These are phyloP conservation scores for Trametopsis cervina DNA, from an alignment of 768 basidiomycete species.

Conservation along the genomic window DNA sequence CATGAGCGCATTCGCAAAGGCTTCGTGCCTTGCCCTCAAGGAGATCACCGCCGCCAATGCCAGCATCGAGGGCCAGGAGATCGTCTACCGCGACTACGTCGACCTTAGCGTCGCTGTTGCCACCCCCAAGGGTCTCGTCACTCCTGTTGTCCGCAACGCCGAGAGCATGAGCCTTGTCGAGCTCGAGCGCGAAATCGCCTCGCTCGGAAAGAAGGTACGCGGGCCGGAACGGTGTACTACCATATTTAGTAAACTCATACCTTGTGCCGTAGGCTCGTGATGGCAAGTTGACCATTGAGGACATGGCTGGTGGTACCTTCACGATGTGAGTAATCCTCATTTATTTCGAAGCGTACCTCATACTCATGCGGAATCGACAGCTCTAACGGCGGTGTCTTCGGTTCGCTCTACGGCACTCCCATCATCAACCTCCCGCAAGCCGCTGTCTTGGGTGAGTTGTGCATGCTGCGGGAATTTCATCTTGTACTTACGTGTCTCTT, in stretches of 20 bases:
- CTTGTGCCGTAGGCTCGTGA: conserved; percentile 58
- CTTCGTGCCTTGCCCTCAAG: conserved; percentile 73
- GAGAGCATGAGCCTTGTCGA: conserved; percentile 83
- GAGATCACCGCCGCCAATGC: conserved; percentile 95
- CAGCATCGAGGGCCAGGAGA: conserved; percentile 88
- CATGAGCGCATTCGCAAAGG: conserved; percentile 96
- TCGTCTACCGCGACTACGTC: conserved; percentile 88
- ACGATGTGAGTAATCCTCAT: conserved; percentile 65
- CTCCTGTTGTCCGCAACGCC: conserved; percentile 89
- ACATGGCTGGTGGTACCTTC: conserved; percentile 98
- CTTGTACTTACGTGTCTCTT: not conserved
- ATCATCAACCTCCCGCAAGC: conserved; percentile 97
- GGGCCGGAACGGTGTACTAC: not conserved
- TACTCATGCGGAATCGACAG: conserved; percentile 31
- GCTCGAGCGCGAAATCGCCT: conserved; percentile 90
- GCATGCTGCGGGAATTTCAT: not conserved
- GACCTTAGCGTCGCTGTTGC: conserved; percentile 96
- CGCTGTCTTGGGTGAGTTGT: conserved; percentile 74
- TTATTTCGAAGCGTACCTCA: not conserved
- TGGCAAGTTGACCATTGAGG: conserved; percentile 91
- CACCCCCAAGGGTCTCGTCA: conserved; percentile 95
- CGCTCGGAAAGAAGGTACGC: conserved; percentile 79
- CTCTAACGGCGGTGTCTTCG: conserved; percentile 98
- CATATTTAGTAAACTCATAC: conserved; percentile 8
- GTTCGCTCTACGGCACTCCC: conserved; percentile 95